These are phyloP conservation scores for Pseudocercospora eumusae DNA, from an alignment of 2,329 filamentous ascomycete species.

Conservation along the genomic window DNA sequence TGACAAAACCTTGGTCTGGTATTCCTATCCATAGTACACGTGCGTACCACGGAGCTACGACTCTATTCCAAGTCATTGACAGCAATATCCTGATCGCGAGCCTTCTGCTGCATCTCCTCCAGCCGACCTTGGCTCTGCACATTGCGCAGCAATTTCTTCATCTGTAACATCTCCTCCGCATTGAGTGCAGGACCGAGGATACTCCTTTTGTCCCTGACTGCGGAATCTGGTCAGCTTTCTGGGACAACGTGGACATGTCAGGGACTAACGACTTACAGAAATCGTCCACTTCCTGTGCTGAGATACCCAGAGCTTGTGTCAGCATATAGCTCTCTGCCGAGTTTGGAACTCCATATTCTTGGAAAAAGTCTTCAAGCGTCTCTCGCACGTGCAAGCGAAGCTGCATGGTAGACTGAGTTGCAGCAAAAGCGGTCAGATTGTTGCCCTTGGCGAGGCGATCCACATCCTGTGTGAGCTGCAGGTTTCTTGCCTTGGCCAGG, in stretches of 20 bases:
- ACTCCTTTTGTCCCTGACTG: conserved; percentile 6
- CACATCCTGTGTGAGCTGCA: conserved; percentile 9
- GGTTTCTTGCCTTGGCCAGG: neutral
- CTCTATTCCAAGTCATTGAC: conserved; percentile 2
- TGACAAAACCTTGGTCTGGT: neutral
- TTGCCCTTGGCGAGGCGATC: conserved; percentile 17
- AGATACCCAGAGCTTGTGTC: conserved; percentile 10
- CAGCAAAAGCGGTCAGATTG: neutral
- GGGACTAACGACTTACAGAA: conserved; percentile 27
- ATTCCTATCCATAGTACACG: too few species aligned
- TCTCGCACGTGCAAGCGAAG: conserved; percentile 17
- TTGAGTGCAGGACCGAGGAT: neutral
- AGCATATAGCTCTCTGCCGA: conserved; percentile 21
- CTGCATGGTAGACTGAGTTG: neutral
- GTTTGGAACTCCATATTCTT: conserved; percentile 19
- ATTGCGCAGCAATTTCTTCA: conserved; percentile 4
- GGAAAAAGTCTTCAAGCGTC: conserved; percentile 20
- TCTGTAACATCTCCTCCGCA: neutral
- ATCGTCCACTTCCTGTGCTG: conserved; percentile 9
- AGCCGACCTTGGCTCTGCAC: conserved; percentile 5
- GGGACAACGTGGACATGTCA: neutral
- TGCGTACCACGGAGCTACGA: neutral
- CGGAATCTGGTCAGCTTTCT: conserved; percentile 3
- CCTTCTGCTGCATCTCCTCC: conserved; percentile 13
- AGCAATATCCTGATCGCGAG: conserved; percentile 3